These are phyloP conservation scores for Dinochytrium kinnereticum DNA, from an alignment of 371 early-diverging fungal genomes.

Conservation along the genomic window DNA sequence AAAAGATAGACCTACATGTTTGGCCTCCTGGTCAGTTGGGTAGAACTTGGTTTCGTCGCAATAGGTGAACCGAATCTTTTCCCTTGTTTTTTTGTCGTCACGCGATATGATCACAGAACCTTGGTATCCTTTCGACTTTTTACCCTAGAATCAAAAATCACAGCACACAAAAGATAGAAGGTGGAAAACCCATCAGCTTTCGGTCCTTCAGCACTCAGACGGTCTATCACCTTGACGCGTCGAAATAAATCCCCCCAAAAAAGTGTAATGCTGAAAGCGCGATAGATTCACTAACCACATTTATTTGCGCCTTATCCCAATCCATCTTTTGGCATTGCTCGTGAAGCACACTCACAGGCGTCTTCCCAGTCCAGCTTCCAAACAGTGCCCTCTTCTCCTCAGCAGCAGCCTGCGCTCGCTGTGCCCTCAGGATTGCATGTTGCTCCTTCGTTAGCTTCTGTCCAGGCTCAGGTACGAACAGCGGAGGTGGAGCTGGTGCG, in stretches of 20 bases:
- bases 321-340: slow-evolving; percentile 77
- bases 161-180: too few relatives aligned
- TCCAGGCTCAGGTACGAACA: slow-evolving; percentile 33
- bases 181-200: too few relatives aligned
- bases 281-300: slow-evolving; percentile 29
- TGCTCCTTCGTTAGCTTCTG: slow-evolving; percentile 32
- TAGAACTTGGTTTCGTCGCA: slow-evolving; percentile 50
- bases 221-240: too few relatives aligned
- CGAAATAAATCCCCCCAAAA: too few relatives aligned
- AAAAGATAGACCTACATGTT: slow-evolving; percentile 70
- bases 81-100: slow-evolving; percentile 73
- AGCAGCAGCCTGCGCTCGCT: slow-evolving; percentile 22
- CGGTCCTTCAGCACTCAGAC: too few relatives aligned
- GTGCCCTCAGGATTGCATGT: slow-evolving; percentile 30
- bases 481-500: neutral
- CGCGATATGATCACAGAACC: slow-evolving; percentile 67
- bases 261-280: too few relatives aligned
- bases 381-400: slow-evolving; percentile 50
- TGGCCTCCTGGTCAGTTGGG: slow-evolving; percentile 71
- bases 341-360: slow-evolving; percentile 75
- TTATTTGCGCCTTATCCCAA: slow-evolving; percentile 79
- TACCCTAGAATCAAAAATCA: too few relatives aligned
- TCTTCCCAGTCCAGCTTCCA: slow-evolving; percentile 77
- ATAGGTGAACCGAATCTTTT: slow-evolving; percentile 62
- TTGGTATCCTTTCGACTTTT: slow-evolving; percentile 55